Conservation (phyloP, 345 rosid genomes). For the Garcia nutans region DNA sequence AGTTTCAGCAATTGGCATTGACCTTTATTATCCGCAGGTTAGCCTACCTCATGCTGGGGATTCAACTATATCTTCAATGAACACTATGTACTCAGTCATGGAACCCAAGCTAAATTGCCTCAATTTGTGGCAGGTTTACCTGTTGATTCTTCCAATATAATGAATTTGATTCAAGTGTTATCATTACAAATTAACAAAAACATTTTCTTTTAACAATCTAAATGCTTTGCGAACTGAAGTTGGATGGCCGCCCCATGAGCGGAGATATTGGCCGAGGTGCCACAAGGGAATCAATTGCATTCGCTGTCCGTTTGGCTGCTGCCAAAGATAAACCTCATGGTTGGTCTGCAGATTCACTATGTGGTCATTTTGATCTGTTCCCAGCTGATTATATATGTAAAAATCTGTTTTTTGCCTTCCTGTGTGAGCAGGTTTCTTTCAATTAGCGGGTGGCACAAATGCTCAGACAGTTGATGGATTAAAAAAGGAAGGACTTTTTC, state of each 20-base stretch:
- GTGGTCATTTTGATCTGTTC: neutral
- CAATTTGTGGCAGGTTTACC: conserved; percentile 60
- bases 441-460: conserved; percentile 63
- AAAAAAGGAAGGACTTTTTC: conserved; percentile 47
- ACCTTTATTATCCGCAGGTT: conserved; percentile 30
- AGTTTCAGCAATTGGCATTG: neutral
- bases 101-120: conserved; percentile 43
- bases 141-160: neutral
- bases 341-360: conserved; percentile 14
- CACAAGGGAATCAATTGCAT: conserved; percentile 50
- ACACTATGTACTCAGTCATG: conserved; percentile 46
- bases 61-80: conserved; percentile 47
- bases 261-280: conserved; percentile 70
- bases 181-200: neutral
- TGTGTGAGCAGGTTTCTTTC: conserved; percentile 48
- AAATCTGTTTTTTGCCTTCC: neutral
- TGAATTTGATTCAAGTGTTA: neutral
- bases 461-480: conserved; percentile 49
- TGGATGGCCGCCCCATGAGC: conserved; percentile 74
- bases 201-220: neutral
- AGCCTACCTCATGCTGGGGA: conserved; percentile 55
- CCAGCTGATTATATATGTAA: neutral
- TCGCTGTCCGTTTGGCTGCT: conserved; percentile 46
- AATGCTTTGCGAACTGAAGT: conserved; percentile 27
- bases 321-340: conserved; percentile 49